Evolutionary conservation across 2,329 filamentous ascomycete species (phyloP), one percentile per base, ranked within the genome.

Genomic region (Fusarium cicatricum): DNA sequence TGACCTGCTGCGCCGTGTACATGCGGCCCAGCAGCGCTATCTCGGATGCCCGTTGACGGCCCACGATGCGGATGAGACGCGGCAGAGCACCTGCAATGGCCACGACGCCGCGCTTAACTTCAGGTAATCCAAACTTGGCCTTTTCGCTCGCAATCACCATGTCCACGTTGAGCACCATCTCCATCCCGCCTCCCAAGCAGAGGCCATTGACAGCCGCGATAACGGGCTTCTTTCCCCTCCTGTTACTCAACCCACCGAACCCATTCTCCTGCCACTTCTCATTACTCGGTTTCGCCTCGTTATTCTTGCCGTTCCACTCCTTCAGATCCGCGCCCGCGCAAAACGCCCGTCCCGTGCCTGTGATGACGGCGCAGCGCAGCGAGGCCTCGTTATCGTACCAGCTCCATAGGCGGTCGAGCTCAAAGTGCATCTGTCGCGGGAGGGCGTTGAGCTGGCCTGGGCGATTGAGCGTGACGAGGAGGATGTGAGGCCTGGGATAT

Each of bases 141-240:
- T 70, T 53, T 4, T 67, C 60, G 5, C 75, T 70, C 2, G 89
- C 89, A 16, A 92, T 75, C 4, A 91, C 81, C 40, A 93, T 75
- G 74, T 93, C 90, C 61, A 83, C 84, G 72, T 91, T 91, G 32
- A 88, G 77, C 14, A 84, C 81, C 77, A 92, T 90, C 77, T 93
- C 90, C 72, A 89, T 86, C 2, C 89, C 90, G 46, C 90, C 90
- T 17, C 90, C 90, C 33, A 90, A 78, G 58, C 88, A 90, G 14
- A 89, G 77, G 2, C 90, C 90, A 69, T 91, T 90, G 23, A 92
- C 87, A 2, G 90, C 90, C 4, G 86, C 88, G 29, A 92, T 83
- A 47, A 93, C 79, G 3, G 90, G 90, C 69, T 92, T 92, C 71
- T 84, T 85, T 42, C 89, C 89, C 3, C 73, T 71, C 32, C 89